Conservation (phyloP, 2,329 filamentous ascomycete genomes). For the Cytospora schulzeri region DNA sequence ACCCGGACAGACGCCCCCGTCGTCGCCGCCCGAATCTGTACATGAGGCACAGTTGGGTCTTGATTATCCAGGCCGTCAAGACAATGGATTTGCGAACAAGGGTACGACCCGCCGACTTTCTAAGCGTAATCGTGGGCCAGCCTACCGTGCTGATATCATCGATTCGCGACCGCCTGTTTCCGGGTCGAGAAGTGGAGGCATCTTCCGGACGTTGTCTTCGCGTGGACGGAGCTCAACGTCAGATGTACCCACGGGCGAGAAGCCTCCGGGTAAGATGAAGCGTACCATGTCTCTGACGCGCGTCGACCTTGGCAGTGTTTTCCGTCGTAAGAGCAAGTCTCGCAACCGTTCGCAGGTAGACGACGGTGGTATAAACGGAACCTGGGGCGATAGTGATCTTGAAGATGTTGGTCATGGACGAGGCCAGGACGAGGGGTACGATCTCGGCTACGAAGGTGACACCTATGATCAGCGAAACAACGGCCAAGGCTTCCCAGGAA, state of each 20-base stretch:
- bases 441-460: conserved; percentile 34
- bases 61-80: conserved; percentile 39
- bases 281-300: conserved; percentile 65
- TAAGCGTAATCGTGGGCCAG: conserved; percentile 37
- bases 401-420: conserved; percentile 32
- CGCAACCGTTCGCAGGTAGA: conserved; percentile 43
- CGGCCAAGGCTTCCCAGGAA: conserved; percentile 26
- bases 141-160: conserved; percentile 42
- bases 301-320: conserved; percentile 51
- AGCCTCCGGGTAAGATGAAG: conserved; percentile 45
- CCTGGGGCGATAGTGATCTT: conserved; percentile 50
- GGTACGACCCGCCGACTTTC: conserved; percentile 52
- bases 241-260: conserved; percentile 38
- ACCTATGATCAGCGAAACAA: conserved; percentile 29
- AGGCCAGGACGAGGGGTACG: conserved; percentile 33
- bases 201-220: conserved; percentile 50
- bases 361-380: conserved; percentile 59
- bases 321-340: conserved; percentile 46
- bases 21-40: conserved; percentile 61
- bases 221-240: conserved; percentile 35
- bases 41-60: conserved; percentile 45
- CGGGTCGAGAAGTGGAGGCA: conserved; percentile 40
- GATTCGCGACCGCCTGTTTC: conserved; percentile 55
- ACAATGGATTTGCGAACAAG: conserved; percentile 28
- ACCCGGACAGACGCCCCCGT: conserved; percentile 72